phyloP scores from a whole-genome alignment of 1,284 basidiomycete species.

The Boletus semigastroideus region DNA sequence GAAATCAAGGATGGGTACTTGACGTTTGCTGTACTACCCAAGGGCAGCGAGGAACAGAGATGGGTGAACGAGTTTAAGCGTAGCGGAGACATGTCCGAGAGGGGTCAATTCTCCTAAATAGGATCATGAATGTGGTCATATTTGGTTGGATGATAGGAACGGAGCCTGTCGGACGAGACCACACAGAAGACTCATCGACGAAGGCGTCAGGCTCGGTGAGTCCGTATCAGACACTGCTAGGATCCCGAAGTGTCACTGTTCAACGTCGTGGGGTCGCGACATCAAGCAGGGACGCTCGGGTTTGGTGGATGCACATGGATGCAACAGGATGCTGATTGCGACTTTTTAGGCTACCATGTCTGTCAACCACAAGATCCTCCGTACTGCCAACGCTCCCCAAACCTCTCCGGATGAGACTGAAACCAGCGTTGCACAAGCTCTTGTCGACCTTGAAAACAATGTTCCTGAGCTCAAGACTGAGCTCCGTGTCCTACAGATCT shows the following conservation, averaged over 20 bases:
- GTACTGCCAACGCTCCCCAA: conserved; percentile 93
- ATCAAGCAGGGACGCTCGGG: conserved; percentile 38
- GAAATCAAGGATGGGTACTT: conserved; percentile 86
- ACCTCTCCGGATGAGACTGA: conserved; percentile 92
- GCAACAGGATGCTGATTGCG: conserved; percentile 44
- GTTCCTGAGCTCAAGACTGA: conserved; percentile 98
- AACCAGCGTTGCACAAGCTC: conserved; percentile 90
- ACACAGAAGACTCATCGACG: conserved; percentile 38
- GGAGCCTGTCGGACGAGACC: conserved; percentile 7
- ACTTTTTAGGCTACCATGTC: conserved; percentile 59
- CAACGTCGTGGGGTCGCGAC: conserved; percentile 7
- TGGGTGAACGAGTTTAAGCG: conserved; percentile 93
- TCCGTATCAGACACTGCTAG: conserved; percentile 29
- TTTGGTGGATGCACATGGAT: conserved; percentile 44
- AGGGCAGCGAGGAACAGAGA: conserved; percentile 75
- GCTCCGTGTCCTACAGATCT: conserved; percentile 95
- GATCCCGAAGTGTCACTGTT: conserved; percentile 5
- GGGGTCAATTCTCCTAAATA: conserved; percentile 16
- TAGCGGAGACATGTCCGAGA: conserved; percentile 32
- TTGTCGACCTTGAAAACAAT: conserved; percentile 97
- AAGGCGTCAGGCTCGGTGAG: conserved; percentile 48
- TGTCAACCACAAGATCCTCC: conserved; percentile 84
- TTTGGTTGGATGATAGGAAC: conserved; percentile 27
- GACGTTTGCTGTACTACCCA: conserved; percentile 83
- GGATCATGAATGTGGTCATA: conserved; percentile 25